These are phyloP conservation scores for Aegilops umbellulata DNA, from an alignment of 176 grass and related monocot genomes.

Conservation along the genomic window DNA sequence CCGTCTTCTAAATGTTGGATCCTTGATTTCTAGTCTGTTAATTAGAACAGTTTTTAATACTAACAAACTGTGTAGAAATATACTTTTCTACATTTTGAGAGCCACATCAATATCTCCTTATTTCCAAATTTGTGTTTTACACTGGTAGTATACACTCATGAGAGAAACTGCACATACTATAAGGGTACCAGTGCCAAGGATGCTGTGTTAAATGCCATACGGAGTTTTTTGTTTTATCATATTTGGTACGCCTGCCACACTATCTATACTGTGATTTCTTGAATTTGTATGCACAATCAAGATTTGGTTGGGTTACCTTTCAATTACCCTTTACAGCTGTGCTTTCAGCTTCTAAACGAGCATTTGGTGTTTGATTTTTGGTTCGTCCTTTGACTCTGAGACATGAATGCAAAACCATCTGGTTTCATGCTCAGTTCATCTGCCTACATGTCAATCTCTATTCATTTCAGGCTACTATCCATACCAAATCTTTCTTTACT, in stretches of 20 bases:
- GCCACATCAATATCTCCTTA: neutral
- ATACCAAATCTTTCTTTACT: neutral
- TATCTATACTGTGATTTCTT: slow-evolving; percentile 18
- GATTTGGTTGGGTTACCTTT: neutral
- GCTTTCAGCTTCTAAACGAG: neutral
- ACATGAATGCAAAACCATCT: neutral
- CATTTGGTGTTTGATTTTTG: neutral
- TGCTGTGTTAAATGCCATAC: slow-evolving; percentile 7
- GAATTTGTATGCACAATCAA: slow-evolving; percentile 14
- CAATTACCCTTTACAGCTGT: slow-evolving; percentile 11
- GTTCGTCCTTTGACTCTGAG: slow-evolving; percentile 5
- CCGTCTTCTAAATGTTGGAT: neutral
- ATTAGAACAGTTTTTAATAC: slow-evolving; percentile 1
- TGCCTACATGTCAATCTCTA: neutral
- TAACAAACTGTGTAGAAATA: neutral
- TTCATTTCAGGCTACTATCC: slow-evolving; percentile 4
- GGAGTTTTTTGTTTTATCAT: neutral
- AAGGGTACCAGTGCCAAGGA: neutral
- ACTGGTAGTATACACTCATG: slow-evolving; percentile 14
- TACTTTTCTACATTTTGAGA: slow-evolving; percentile 21
- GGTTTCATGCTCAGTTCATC: slow-evolving; percentile 11
- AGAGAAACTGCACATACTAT: neutral
- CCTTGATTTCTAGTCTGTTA: neutral
- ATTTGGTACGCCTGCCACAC: neutral
- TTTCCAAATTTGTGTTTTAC: slow-evolving; percentile 6